Evolutionary conservation across 345 rosid genomes (phyloP).

Genomic region (Salix exigua): DNA sequence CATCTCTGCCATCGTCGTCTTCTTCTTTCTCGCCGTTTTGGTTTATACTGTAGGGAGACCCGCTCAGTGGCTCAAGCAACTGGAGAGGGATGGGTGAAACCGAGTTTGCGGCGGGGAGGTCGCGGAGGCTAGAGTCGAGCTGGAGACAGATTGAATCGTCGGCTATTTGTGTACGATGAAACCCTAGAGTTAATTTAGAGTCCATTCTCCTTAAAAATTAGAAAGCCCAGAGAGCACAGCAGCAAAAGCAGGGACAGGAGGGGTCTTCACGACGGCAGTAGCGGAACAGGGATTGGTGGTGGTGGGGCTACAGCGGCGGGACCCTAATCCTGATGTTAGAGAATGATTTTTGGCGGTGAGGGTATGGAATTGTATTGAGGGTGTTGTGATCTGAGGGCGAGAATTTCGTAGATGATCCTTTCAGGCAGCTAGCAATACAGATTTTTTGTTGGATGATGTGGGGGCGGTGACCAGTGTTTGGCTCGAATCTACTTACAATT

Average conservation of each 20-base stretch:
- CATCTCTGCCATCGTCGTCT: slow-evolving; percentile 22
- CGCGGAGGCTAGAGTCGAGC: slow-evolving; percentile 34
- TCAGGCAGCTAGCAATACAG: too few relatives aligned
- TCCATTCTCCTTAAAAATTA: neutral
- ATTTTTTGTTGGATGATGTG: too few relatives aligned
- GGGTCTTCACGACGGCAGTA: neutral
- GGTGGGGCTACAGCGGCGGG: neutral
- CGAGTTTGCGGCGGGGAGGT: slow-evolving; percentile 3
- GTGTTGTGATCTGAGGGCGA: too few relatives aligned
- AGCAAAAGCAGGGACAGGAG: neutral
- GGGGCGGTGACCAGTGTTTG: too few relatives aligned
- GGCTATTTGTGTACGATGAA: slow-evolving; percentile 27
- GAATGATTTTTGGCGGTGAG: too few relatives aligned
- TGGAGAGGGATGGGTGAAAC: slow-evolving; percentile 41
- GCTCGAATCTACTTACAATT: too few relatives aligned
- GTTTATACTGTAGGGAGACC: slow-evolving; percentile 15
- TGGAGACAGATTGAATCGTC: slow-evolving; percentile 47
- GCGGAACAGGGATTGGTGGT: neutral
- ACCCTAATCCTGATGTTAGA: too few relatives aligned
- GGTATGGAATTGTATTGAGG: too few relatives aligned
- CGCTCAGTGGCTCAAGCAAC: slow-evolving; percentile 33
- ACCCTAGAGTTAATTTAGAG: slow-evolving; percentile 28
- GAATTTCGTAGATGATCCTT: too few relatives aligned
- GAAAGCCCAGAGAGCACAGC: neutral
- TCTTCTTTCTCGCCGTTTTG: neutral